phyloP scores from a whole-genome alignment of 1,284 basidiomycete species.

The Phellinidium pouzarii region DNA sequence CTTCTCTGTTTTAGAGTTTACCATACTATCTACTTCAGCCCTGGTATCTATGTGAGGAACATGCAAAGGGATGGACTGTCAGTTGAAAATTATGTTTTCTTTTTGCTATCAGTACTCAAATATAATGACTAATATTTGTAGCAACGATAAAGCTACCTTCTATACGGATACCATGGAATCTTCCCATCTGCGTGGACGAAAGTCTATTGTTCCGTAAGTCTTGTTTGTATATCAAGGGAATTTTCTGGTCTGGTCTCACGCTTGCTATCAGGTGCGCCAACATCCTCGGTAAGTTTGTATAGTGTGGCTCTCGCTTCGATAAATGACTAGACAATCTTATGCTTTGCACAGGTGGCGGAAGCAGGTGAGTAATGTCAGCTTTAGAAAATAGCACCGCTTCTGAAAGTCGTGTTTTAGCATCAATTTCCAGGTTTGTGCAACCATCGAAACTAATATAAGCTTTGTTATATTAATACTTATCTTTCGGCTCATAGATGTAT shows the following conservation, averaged over 20 bases:
- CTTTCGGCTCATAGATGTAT: conserved; percentile 43
- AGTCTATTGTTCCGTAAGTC: conserved; percentile 59
- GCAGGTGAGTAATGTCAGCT: conserved; percentile 33
- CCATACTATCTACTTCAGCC: conserved; percentile 30
- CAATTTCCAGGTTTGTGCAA: conserved; percentile 51
- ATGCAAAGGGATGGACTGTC: conserved; percentile 65
- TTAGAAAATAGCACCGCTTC: conserved; percentile 3
- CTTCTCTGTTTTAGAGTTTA: conserved; percentile 6
- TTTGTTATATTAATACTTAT: conserved; percentile 1
- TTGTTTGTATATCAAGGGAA: neutral
- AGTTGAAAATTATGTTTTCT: conserved; percentile 21
- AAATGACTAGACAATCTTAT: neutral
- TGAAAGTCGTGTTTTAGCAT: conserved; percentile 35
- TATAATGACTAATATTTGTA: conserved; percentile 23
- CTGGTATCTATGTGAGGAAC: conserved; percentile 62
- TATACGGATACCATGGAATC: conserved; percentile 57
- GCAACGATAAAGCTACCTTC: conserved; percentile 69
- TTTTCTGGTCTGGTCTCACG: conserved; percentile 1
- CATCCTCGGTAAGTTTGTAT: conserved; percentile 44
- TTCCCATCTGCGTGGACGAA: conserved; percentile 51
- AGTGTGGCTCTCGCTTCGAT: conserved; percentile 1
- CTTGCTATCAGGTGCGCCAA: conserved; percentile 49
- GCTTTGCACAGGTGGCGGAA: conserved; percentile 38
- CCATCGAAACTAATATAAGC: neutral
- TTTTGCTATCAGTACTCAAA: neutral